phyloP scores from a whole-genome alignment of 2,329 filamentous ascomycete species.

The Talaromyces sp. region DNA sequence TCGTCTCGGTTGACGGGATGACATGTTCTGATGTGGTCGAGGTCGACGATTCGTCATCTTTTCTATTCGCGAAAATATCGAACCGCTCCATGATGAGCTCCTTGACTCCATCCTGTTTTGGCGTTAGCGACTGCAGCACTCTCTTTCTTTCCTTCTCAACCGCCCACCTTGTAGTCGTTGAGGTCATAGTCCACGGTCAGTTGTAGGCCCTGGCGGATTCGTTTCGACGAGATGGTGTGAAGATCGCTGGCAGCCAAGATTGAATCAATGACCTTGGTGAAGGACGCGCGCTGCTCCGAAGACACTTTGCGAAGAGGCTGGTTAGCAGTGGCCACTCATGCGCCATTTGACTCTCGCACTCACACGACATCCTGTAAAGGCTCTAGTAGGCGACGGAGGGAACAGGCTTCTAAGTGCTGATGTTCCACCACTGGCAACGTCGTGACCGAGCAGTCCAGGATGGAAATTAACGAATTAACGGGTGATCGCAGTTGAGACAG shows the following conservation, averaged over 20 bases:
- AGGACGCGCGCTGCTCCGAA: slow-evolving; percentile 44
- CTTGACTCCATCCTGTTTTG: slow-evolving; percentile 60
- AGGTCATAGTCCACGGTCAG: slow-evolving; percentile 57
- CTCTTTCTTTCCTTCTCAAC: not conserved
- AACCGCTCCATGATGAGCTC: slow-evolving; percentile 68
- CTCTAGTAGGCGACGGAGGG: not conserved
- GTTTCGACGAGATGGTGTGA: slow-evolving; percentile 60
- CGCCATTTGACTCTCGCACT: slow-evolving; percentile 10
- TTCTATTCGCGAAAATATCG: slow-evolving; percentile 55
- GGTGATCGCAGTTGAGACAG: slow-evolving; percentile 5
- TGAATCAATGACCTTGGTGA: slow-evolving; percentile 56
- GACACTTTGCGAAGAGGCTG: slow-evolving; percentile 35
- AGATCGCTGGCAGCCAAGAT: slow-evolving; percentile 58
- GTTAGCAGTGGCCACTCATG: slow-evolving; percentile 3
- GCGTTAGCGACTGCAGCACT: slow-evolving; percentile 3
- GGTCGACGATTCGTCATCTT: slow-evolving; percentile 27
- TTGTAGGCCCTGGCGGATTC: slow-evolving; percentile 59
- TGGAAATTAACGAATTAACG: slow-evolving; percentile 3
- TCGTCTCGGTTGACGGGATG: slow-evolving; percentile 11
- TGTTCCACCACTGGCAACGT: not conserved
- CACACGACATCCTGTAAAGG: slow-evolving; percentile 32
- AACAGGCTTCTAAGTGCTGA: not conserved
- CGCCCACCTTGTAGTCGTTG: slow-evolving; percentile 55
- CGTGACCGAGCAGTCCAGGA: slow-evolving; percentile 14
- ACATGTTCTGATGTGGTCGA: slow-evolving; percentile 25